A percentile compares a stretch with the other conserved stretches of the same genome.
Conservation (phyloP, 2,329 filamentous ascomycete genomes). For the Colletotrichum simmondsii region DNA sequence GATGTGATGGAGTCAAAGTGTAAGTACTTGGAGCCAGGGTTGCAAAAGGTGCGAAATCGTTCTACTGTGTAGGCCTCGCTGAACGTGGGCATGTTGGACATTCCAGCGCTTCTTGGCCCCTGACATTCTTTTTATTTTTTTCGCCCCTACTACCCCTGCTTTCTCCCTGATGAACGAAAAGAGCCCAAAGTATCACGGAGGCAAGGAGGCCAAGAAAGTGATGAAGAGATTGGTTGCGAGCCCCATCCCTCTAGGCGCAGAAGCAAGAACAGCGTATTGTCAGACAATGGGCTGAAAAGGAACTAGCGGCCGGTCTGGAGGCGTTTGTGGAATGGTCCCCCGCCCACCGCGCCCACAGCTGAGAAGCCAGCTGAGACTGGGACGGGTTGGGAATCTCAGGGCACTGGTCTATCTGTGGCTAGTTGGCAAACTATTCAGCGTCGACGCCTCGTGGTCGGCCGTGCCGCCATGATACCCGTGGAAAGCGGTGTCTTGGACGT, state of each 20-base stretch:
- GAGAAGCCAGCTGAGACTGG: slow-evolving; percentile 21
- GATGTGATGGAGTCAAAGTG: not conserved
- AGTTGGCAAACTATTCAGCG: slow-evolving; percentile 3
- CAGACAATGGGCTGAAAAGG: not conserved
- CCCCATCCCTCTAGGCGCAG: slow-evolving; percentile 9
- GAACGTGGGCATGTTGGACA: not conserved
- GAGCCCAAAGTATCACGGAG: not conserved
- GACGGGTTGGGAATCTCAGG: not conserved
- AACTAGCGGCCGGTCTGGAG: slow-evolving; percentile 2
- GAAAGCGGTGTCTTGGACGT: slow-evolving; percentile 5
- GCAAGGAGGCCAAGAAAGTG: not conserved
- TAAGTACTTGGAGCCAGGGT: not conserved
- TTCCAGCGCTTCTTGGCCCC: slow-evolving; percentile 7
- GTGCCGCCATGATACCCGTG: not conserved
- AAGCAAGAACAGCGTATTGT: not conserved
- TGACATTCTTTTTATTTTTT: not conserved
- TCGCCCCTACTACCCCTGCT: not conserved
- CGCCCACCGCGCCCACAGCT: not conserved
- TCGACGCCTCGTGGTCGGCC: slow-evolving; percentile 9
- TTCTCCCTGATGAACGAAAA: slow-evolving; percentile 1
- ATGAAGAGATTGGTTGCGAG: slow-evolving; percentile 5
- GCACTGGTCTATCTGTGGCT: not conserved
- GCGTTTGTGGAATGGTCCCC: not conserved
- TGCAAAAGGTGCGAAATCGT: not conserved
- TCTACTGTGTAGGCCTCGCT: not conserved